Conservation (phyloP, 257 asterid species). For the Ajuga chamaepitys region DNA sequence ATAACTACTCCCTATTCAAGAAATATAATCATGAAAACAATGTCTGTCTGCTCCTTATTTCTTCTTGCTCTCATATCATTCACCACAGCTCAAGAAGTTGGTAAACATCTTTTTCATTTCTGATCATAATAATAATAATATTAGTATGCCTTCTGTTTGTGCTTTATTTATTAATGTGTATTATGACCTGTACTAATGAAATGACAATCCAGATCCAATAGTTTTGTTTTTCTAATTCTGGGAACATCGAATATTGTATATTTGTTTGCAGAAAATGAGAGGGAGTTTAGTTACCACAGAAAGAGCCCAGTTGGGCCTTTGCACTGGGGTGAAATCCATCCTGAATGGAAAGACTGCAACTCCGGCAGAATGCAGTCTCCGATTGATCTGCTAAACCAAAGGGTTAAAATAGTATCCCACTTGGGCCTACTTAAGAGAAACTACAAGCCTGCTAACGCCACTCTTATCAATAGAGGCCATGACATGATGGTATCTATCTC, state of each 20-base stretch:
- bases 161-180: too few species aligned
- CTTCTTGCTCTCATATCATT: constrained; percentile 9
- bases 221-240: too few species aligned
- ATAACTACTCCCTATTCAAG: neutral
- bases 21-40: constrained; percentile 1
- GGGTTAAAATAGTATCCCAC: constrained; percentile 46
- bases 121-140: too few species aligned
- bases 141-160: too few species aligned
- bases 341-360: constrained; percentile 64
- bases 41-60: constrained; percentile 5
- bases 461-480: constrained; percentile 69
- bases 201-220: too few species aligned
- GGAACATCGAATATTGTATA: too few species aligned
- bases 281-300: constrained; percentile 51
- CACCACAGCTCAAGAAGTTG: constrained; percentile 43
- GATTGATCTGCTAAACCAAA: constrained; percentile 43
- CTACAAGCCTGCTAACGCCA: constrained; percentile 50
- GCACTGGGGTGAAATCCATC: constrained; percentile 58
- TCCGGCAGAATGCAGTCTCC: constrained; percentile 68
- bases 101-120: too few species aligned
- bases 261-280: constrained; percentile 60
- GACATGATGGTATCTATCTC: constrained; percentile 60
- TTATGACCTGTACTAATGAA: too few species aligned
- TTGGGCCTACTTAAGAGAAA: constrained; percentile 36
- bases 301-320: constrained; percentile 50